Evolutionary conservation across 129 eudicot genomes (phyloP).

Genomic region (Artemisia argyi): DNA sequence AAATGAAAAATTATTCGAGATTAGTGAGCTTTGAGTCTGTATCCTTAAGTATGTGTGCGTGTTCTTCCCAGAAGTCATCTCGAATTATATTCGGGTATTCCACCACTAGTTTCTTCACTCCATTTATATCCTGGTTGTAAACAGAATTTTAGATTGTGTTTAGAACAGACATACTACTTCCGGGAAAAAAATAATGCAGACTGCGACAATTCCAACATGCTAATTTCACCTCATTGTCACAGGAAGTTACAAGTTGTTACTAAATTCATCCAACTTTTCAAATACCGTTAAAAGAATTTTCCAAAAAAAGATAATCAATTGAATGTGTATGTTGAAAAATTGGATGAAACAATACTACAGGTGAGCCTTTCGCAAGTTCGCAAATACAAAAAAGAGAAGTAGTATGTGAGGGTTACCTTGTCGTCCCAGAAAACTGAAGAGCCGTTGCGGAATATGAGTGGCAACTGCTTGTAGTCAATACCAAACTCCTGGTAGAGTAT

Average conservation of each 20-base stretch:
- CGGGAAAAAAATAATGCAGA: neutral
- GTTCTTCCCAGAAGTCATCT: constrained; percentile 53
- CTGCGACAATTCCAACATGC: neutral
- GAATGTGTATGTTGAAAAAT: neutral
- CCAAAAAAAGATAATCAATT: no score
- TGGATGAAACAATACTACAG: neutral
- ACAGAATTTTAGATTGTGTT: neutral
- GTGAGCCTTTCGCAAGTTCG: neutral
- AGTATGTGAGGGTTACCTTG: constrained; percentile 35
- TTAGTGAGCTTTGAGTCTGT: neutral
- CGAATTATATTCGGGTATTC: constrained; percentile 64
- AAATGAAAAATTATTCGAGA: no score
- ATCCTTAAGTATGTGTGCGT: constrained; percentile 47
- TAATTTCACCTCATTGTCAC: neutral
- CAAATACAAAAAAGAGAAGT: neutral
- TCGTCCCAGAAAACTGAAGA: constrained; percentile 73
- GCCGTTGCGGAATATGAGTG: constrained; percentile 71
- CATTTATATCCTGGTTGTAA: constrained; percentile 43
- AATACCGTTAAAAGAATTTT: neutral
- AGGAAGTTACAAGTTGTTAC: neutral
- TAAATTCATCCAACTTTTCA: neutral
- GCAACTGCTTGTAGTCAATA: constrained; percentile 58
- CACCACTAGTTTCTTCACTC: constrained; percentile 45
- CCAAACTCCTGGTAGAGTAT: constrained; percentile 48
- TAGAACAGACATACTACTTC: neutral